phyloP scores from a whole-genome alignment of 352 stramenopile genomes.

The Phytophthora multivora region DNA sequence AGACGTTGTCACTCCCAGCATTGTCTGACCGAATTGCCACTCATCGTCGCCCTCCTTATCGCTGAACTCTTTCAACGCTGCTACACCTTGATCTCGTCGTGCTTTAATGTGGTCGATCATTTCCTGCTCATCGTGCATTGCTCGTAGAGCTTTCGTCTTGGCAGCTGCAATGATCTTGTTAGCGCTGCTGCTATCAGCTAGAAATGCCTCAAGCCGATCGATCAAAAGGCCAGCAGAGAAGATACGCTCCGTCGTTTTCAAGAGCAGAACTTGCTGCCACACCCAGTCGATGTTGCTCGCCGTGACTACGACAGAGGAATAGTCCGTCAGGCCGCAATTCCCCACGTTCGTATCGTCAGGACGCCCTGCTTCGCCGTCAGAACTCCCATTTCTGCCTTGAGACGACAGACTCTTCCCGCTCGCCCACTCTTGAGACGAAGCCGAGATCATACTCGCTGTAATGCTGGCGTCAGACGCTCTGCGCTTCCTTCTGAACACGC shows the following conservation, averaged over 20 bases:
- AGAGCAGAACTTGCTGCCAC: conserved; percentile 72
- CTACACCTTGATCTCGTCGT: conserved; percentile 47
- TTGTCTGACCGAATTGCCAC: conserved; percentile 79
- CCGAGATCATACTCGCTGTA: conserved; percentile 28
- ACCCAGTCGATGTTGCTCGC: conserved; percentile 65
- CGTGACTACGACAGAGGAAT: conserved; percentile 53
- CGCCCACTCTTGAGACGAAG: conserved; percentile 22
- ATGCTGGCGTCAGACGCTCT: conserved; percentile 24
- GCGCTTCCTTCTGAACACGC: conserved; percentile 46
- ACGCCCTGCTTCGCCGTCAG: conserved; percentile 3
- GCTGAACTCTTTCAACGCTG: conserved; percentile 75
- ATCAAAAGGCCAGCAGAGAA: conserved; percentile 73
- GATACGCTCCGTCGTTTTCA: conserved; percentile 73
- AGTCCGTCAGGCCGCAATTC: conserved; percentile 51
- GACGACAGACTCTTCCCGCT: conserved; percentile 16
- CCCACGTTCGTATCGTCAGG: background rate
- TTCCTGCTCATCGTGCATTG: conserved; percentile 62
- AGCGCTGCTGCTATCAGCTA: conserved; percentile 30
- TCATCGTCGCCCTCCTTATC: conserved; percentile 56
- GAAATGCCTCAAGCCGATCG: conserved; percentile 68
- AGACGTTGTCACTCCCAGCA: conserved; percentile 77
- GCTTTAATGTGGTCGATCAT: conserved; percentile 62
- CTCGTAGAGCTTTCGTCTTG: conserved; percentile 32
- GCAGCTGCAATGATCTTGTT: conserved; percentile 29
- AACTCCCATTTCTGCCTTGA: conserved; percentile 11